Conservation (phyloP, 768 basidiomycete genomes). For the Rickenella mellea region DNA sequence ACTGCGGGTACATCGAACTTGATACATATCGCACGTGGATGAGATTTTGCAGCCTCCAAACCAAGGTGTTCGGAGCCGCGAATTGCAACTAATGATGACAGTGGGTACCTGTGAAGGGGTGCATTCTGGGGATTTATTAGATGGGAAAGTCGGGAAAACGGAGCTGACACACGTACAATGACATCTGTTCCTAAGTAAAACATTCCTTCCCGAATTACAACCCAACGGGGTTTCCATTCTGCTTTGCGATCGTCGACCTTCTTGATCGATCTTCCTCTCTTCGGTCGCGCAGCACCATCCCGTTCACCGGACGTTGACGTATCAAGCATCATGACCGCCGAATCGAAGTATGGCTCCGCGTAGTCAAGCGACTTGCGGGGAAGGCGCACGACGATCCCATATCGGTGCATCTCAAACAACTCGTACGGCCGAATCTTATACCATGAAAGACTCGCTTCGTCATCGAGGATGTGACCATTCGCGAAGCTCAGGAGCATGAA, state of each 20-base stretch:
- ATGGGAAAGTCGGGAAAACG: background rate
- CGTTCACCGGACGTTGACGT: conserved; percentile 7
- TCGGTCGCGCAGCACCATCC: conserved; percentile 4
- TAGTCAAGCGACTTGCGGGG: conserved; percentile 34
- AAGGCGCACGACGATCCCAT: conserved; percentile 30
- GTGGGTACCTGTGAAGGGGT: conserved; percentile 29
- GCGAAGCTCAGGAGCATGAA: conserved; percentile 57
- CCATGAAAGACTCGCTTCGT: conserved; percentile 47
- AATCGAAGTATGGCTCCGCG: conserved; percentile 50
- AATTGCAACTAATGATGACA: conserved; percentile 32
- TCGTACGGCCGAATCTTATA: conserved; percentile 55
- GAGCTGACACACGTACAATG: conserved; percentile 28
- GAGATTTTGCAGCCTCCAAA: conserved; percentile 14
- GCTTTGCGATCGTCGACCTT: conserved; percentile 10
- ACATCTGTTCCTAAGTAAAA: conserved; percentile 46
- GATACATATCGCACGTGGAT: conserved; percentile 28
- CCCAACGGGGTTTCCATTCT: conserved; percentile 59
- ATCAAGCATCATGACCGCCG: conserved; percentile 39
- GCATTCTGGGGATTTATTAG: background rate
- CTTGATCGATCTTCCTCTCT: too few relatives aligned
- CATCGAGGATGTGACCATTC: conserved; percentile 63
- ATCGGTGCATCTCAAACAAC: conserved; percentile 58
- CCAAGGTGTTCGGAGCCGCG: conserved; percentile 35
- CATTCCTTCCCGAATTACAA: conserved; percentile 47
- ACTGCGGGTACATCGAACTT: conserved; percentile 21